These are phyloP conservation scores for Cordyceps javanica DNA, from an alignment of 2,329 filamentous ascomycete genomes.

Conservation along the genomic window DNA sequence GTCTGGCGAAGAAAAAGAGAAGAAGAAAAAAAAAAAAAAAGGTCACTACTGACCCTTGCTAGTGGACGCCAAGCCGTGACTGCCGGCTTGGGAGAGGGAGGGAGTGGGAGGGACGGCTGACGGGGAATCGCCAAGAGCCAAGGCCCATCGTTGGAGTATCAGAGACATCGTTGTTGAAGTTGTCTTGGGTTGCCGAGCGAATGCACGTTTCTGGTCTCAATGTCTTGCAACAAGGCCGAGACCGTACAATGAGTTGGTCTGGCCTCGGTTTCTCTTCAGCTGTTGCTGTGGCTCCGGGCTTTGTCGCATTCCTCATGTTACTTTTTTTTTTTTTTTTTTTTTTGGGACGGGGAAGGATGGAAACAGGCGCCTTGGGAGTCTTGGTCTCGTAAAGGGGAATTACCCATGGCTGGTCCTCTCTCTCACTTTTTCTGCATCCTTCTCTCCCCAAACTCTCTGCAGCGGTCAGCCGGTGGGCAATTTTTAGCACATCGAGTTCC, in stretches of 20 bases:
- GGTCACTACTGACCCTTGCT: slow-evolving; percentile 6
- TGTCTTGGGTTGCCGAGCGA: not conserved
- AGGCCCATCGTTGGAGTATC: not conserved
- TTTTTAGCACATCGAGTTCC: not conserved
- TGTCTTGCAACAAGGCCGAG: not conserved
- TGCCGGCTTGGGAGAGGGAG: not conserved
- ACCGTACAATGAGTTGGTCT: not conserved
- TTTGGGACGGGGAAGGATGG: too few species aligned
- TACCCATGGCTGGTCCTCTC: too few species aligned
- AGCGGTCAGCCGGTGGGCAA: too few species aligned
- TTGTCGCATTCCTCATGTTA: not conserved
- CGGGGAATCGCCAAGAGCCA: not conserved
- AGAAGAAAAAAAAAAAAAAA: too few species aligned
- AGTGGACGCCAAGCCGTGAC: not conserved
- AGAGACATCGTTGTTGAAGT: not conserved
- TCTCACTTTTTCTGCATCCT: too few species aligned
- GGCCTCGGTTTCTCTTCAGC: too few species aligned
- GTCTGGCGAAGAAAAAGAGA: slow-evolving; percentile 5
- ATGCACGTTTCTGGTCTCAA: not conserved
- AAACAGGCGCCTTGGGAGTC: too few species aligned
- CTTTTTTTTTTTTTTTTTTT: not conserved
- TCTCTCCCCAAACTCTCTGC: too few species aligned
- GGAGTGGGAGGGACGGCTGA: too few species aligned
- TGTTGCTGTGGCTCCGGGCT: not conserved
- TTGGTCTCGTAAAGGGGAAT: too few species aligned